phyloP scores from a whole-genome alignment of 306 rosid species.

The Carpinus fangiana region DNA sequence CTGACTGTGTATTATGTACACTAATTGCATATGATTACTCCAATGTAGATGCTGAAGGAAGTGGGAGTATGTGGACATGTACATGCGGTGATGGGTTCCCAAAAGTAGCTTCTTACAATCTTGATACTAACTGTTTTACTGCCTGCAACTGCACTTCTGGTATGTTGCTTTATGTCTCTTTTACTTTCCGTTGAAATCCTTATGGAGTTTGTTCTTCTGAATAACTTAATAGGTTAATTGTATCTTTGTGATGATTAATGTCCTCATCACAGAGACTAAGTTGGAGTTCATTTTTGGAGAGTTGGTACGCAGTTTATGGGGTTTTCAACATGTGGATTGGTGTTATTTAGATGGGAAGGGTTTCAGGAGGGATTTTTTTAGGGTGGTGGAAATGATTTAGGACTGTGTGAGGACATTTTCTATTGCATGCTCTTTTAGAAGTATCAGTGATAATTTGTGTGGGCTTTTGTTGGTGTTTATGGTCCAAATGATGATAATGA shows the following conservation, averaged over 20 bases:
- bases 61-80: constrained; percentile 67
- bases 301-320: too few species aligned
- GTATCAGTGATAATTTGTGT: too few species aligned
- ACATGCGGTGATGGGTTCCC: constrained; percentile 70
- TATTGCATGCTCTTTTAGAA: too few species aligned
- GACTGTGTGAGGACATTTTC: too few species aligned
- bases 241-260: neutral
- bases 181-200: constrained; percentile 8
- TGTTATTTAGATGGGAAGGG: too few species aligned
- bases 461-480: too few species aligned
- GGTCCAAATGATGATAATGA: too few species aligned
- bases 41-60: constrained; percentile 53
- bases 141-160: constrained; percentile 90
- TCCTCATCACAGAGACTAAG: neutral
- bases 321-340: too few species aligned
- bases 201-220: neutral
- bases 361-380: too few species aligned
- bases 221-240: constrained; percentile 2
- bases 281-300: too few species aligned
- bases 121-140: constrained; percentile 59
- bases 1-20: constrained; percentile 1
- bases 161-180: constrained; percentile 38
- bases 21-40: constrained; percentile 27
- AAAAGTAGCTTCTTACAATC: constrained; percentile 55
- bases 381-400: too few species aligned